Percentiles rank a stretch among this genome's conserved stretches.
Evolutionary conservation across 2,329 filamentous ascomycete genomes (phyloP).

Genomic region (Aspergillus versicolor): DNA sequence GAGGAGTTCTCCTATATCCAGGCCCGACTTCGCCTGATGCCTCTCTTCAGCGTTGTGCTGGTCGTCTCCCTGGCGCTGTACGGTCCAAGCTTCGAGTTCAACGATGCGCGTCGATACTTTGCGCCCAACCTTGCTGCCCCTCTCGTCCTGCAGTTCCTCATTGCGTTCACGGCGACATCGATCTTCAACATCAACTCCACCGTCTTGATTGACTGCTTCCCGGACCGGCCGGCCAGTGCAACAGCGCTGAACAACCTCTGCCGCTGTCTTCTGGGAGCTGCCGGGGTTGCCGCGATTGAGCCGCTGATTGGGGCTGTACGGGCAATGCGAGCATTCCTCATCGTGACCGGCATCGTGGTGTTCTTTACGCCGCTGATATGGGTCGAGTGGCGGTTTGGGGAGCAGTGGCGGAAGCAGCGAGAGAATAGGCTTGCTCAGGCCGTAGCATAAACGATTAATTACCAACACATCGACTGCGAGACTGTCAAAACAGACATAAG

Average conservation of each 20-base stretch:
- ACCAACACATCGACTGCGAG: no score
- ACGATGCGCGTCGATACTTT: conserved; percentile 6
- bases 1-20: conserved; percentile 3
- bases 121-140: conserved; percentile 33
- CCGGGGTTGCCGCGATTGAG: conserved; percentile 31
- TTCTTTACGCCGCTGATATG: not conserved
- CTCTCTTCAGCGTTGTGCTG: conserved; percentile 7
- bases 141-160: conserved; percentile 40
- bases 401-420: not conserved
- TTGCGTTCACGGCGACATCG: conserved; percentile 35
- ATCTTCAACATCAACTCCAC: conserved; percentile 38
- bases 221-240: conserved; percentile 34
- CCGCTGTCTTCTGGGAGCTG: conserved; percentile 38
- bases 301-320: conserved; percentile 33
- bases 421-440: not conserved
- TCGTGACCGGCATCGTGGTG: not conserved
- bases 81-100: conserved; percentile 28
- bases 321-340: conserved; percentile 17
- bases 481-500: no score
- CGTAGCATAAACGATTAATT: not conserved
- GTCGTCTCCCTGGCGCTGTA: conserved; percentile 30
- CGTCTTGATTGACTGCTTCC: conserved; percentile 40
- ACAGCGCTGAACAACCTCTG: conserved; percentile 39
- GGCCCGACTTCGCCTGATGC: conserved; percentile 8
- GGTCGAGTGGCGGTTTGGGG: conserved; percentile 1